phyloP scores from a whole-genome alignment of 495 filamentous ascomycete genomes.

The Hypoxylon intermedium region DNA sequence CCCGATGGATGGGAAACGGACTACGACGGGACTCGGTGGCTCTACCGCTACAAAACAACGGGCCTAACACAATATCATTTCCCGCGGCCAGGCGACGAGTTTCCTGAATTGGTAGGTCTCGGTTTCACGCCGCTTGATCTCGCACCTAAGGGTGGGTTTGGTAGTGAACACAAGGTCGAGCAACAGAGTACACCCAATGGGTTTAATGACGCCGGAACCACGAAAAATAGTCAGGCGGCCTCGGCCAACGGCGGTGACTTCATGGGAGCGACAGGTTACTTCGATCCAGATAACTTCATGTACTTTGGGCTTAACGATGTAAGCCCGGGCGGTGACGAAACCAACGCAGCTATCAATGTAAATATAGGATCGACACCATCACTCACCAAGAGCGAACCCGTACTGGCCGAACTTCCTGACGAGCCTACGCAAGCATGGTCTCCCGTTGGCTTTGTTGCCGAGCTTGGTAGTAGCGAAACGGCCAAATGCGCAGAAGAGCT shows the following conservation, averaged over 20 bases:
- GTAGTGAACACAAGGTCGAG: conserved; percentile 46
- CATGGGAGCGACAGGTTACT: conserved; percentile 46
- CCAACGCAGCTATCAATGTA: no score
- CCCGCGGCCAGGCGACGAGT: conserved; percentile 58
- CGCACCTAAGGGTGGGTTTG: conserved; percentile 46
- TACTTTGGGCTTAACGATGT: conserved; percentile 51
- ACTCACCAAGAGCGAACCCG: conserved; percentile 2
- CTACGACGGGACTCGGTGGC: conserved; percentile 58
- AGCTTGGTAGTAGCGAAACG: conserved; percentile 48
- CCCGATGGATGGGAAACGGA: conserved; percentile 57
- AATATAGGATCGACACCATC: no score
- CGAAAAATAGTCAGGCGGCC: no score
- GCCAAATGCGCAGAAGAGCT: conserved; percentile 49
- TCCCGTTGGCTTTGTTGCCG: conserved; percentile 53
- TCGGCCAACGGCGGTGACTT: conserved; percentile 12
- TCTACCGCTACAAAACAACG: conserved; percentile 55
- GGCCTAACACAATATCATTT: conserved; percentile 57
- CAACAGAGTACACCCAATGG: conserved; percentile 7
- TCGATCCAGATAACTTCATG: conserved; percentile 53
- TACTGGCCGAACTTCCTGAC: conserved; percentile 39
- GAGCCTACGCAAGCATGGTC: conserved; percentile 21
- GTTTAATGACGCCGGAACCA: conserved; percentile 16
- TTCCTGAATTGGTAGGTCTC: conserved; percentile 52
- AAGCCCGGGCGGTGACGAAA: conserved; percentile 42
- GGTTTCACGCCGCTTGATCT: conserved; percentile 44